Percentiles rank a stretch among this genome's conserved stretches.
These are phyloP conservation scores for Trichomonascaceae sp. DNA, from an alignment of 1,139 yeast genomes.

Conservation along the genomic window DNA sequence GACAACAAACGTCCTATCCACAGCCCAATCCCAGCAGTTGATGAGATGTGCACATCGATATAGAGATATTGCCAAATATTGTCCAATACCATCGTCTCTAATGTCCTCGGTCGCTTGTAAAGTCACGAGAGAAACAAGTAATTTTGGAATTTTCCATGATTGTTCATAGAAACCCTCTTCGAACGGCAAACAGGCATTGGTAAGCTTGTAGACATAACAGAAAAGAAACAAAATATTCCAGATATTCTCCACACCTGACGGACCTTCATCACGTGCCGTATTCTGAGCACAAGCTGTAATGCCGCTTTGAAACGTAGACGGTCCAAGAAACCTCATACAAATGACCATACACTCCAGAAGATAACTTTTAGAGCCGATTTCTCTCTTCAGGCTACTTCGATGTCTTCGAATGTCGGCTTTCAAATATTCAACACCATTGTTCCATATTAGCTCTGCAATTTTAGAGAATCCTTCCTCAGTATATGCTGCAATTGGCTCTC, in stretches of 20 bases:
- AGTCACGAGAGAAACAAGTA: background rate
- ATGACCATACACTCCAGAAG: slow-evolving; percentile 10
- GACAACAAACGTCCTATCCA: slow-evolving; percentile 2
- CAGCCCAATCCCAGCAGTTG: slow-evolving; percentile 9
- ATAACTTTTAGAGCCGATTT: slow-evolving; percentile 11
- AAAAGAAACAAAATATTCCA: slow-evolving; percentile 3
- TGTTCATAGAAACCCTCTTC: background rate
- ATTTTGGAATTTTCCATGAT: slow-evolving; percentile 6
- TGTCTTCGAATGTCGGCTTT: slow-evolving; percentile 5
- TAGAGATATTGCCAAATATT: slow-evolving; percentile 1
- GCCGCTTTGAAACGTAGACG: background rate
- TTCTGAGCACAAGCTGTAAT: background rate
- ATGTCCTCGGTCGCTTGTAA: background rate
- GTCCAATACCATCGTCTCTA: background rate
- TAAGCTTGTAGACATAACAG: background rate
- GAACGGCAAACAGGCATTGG: background rate
- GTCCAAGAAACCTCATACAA: background rate
- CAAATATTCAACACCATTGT: background rate
- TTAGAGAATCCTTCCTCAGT: slow-evolving; percentile 3
- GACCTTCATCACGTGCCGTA: background rate
- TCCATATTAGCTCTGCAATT: slow-evolving; percentile 5
- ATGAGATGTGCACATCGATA: slow-evolving; percentile 6
- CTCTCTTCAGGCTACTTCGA: slow-evolving; percentile 10
- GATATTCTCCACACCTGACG: background rate
- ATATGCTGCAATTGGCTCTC: background rate